Evolutionary conservation across 371 early-diverging fungal species (phyloP), one percentile per base, ranked within the genome.

Genomic region (Entomophthora muscae): DNA sequence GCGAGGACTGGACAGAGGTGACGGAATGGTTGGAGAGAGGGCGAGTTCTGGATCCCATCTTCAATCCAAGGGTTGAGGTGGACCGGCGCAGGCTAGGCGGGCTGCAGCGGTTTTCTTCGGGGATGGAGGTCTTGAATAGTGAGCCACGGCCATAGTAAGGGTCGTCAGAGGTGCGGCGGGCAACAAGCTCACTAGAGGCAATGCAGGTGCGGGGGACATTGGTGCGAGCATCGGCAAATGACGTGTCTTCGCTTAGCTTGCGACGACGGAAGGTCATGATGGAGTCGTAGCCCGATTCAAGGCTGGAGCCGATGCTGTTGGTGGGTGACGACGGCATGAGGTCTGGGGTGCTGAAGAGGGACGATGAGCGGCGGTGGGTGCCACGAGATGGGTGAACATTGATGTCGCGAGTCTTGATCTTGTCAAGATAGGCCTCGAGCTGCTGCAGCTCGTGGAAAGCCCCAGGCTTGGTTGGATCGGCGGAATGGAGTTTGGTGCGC

Each of bases 251-350:
- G 5, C 17, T 42, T 5, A 26, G 58, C 58, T 57, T 57, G 58
- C n/a, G 58, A 29, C 21, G 26, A 31, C 3, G 29, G 21, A 29
- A 57, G 55, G 55, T 3, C 17, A 17, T 26, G 17, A 42, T 10
- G 26, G 31, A 29, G n/a, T 57, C 58, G 29, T 21, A 31, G 58
- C 31, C 26, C 29, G 58, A 57, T 57, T 57, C 58, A 57, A 31
- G 32, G 26, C 29, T 29, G 58, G 27, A 26, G 32, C 26, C 17
- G 32, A 29, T 13, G 29, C 26, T 24, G 58, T 12, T 29, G 10
- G 58, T 31, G 13, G 58, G 58, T 31, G 58, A 57, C 12, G 27
- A 26, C 1, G 58, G 58, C 10, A 57, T 26, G 26, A 57, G 58
- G 3, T 57, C 58, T 30, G 58, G 58, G 21, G 58, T 57, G 21